Evolutionary conservation across 805 yeast genomes (phyloP), one percentile per base, ranked within the genome.

Genomic region (Myxozyma geophila): DNA sequence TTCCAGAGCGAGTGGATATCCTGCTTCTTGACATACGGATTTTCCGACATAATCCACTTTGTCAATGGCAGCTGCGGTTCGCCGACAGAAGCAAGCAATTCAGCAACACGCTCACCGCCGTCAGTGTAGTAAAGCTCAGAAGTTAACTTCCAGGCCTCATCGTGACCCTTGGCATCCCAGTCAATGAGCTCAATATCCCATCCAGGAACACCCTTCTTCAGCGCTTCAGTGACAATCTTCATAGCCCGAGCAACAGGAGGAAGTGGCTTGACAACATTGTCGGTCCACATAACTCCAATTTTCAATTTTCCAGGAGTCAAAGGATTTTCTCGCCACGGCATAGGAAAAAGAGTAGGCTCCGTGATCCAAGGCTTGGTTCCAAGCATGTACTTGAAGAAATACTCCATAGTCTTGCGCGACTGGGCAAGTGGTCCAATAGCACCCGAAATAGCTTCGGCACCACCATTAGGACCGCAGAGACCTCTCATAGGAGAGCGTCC

Each of bases 61-160:
- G 90, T 86, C 70, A 88, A 80, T 64, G 85, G 86, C 15, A 78
- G 74, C 62, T 86, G 74, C 41, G 92, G 92, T 74, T 90, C 93
- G 50, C 93, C 92, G 13, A 89, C 84, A 4, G 76, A 81, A 19
- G 78, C 75, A 64, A 89, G 73, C 70, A 83, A 73, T 53, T 78
- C 79, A 56, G 81, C 78, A 71, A 86, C 87, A 62, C 80, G 82
- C 65, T 76, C 74, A 73, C 87, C 88, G 54, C 93, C 93, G 74
- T 90, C 96, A 68, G 85, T 81, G 12, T 80, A 78, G 75, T 87
- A 89, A 75, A 87, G 64, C 28, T 65, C 51, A 12, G 69, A 62
- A 39, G 73, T 72, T 54, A 70, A 63, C 10, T 57, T 64, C 75
- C 75, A 70, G n/a, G 71, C 71, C n/a, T 70, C 66, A n/a, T 60